These are phyloP conservation scores for Nidularia pulvinata DNA, from an alignment of 768 basidiomycete species.

Conservation along the genomic window DNA sequence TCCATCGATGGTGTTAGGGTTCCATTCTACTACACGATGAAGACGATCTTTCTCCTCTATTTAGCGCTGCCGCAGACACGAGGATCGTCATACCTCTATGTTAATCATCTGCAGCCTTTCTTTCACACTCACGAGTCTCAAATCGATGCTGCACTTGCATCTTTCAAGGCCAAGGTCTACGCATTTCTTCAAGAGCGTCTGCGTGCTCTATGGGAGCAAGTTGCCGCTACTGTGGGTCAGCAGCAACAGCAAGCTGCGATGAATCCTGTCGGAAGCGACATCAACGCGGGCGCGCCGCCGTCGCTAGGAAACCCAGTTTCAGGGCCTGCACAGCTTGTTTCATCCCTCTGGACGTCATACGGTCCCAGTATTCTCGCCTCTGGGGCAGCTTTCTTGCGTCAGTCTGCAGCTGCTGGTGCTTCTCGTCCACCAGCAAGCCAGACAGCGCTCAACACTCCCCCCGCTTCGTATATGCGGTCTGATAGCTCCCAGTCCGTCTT, in stretches of 20 bases:
- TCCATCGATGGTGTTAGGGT: slow-evolving; percentile 51
- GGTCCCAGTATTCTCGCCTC: slow-evolving; percentile 72
- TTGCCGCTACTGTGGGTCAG: slow-evolving; percentile 49
- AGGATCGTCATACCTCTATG: slow-evolving; percentile 87
- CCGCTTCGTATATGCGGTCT: slow-evolving; percentile 10
- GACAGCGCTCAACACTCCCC: slow-evolving; percentile 5
- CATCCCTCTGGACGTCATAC: slow-evolving; percentile 76
- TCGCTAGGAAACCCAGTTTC: slow-evolving; percentile 51
- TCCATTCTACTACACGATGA: slow-evolving; percentile 84
- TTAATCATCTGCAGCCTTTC: slow-evolving; percentile 77
- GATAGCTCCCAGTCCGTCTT: slow-evolving; percentile 27
- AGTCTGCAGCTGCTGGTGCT: slow-evolving; percentile 41
- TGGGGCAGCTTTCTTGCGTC: slow-evolving; percentile 61
- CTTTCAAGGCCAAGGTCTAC: slow-evolving; percentile 58
- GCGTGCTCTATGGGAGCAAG: slow-evolving; percentile 64
- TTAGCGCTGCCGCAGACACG: slow-evolving; percentile 89
- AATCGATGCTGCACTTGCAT: slow-evolving; percentile 81
- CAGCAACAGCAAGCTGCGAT: slow-evolving; percentile 22
- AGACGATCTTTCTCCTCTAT: slow-evolving; percentile 85
- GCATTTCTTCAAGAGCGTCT: slow-evolving; percentile 64
- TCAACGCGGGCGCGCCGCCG: slow-evolving; percentile 27
- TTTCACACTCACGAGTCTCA: slow-evolving; percentile 80
- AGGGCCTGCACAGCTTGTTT: slow-evolving; percentile 66
- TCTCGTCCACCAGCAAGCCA: slow-evolving; percentile 22
- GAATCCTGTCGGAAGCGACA: slow-evolving; percentile 3